These are phyloP conservation scores for Xylaria sp. DNA, from an alignment of 2,329 filamentous ascomycete species.

Conservation along the genomic window DNA sequence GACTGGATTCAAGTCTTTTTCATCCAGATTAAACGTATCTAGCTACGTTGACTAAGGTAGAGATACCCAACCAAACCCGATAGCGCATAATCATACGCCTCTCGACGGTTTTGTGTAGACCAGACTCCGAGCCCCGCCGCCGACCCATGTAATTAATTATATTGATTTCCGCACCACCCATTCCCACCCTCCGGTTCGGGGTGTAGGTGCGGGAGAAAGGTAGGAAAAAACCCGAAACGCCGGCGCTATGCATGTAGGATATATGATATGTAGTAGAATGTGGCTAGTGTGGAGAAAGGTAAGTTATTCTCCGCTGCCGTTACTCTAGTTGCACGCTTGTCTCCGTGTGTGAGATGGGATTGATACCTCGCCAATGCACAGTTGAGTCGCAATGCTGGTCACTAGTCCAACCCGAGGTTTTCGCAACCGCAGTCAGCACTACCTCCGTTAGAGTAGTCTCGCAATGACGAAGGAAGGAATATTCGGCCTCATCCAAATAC, in stretches of 20 bases:
- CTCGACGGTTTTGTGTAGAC: too few relatives aligned
- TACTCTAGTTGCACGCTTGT: neutral
- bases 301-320: neutral
- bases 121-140: too few relatives aligned
- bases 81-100: neutral
- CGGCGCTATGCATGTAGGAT: constrained; percentile 41
- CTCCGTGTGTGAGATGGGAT: neutral
- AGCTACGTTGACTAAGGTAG: too few relatives aligned
- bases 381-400: neutral
- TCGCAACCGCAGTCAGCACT: neutral
- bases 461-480: too few relatives aligned
- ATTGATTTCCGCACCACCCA: neutral
- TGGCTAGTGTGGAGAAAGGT: neutral
- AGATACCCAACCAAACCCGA: neutral
- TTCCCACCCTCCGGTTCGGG: neutral
- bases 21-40: neutral
- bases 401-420: neutral
- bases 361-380: neutral
- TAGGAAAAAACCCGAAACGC: constrained; percentile 34
- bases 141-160: too few relatives aligned
- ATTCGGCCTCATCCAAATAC: constrained; percentile 41
- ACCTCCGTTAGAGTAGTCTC: too few relatives aligned
- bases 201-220: neutral
- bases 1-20: neutral
- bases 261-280: neutral